Base-by-base conservation (phyloP, 2,329 filamentous ascomycete species). In the Nemania serpens region DNA sequence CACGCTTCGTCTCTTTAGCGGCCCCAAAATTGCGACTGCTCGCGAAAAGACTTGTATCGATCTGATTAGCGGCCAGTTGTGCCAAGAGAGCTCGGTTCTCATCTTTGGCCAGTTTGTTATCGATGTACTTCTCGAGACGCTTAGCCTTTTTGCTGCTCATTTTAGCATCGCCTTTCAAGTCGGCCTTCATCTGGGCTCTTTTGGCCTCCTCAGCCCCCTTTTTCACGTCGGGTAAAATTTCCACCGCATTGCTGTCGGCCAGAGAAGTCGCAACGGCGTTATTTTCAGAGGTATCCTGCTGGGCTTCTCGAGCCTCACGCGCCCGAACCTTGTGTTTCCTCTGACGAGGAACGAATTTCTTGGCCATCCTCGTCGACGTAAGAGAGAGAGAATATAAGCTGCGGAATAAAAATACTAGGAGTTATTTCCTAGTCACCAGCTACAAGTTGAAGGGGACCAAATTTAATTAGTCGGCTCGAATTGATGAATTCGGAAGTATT, bases 61-160 rank as follows among this genome's bases (percentile, higher is more conserved):
- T 85, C 71, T 90, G 93, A 56, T 86, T 83, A 62, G 86, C 82
- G 17, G 91, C 91, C 25, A 99, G 82, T 73, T 95, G 93, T 72
- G 91, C 90, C 69, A 98, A 82, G 33, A 99, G 80, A 58, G 88
- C 90, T 29, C 91, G 82, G 70, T 91, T 96, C 75, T 98, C 94
- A 73, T 99, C 95, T 75, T 96, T 97, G 75, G 88, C 91, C 47
- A 99, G 81, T 82, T 99, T 99, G 60, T 85, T 95, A 70, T 98
- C 93, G 66, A 89, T 87, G 72, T 88, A 89, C 71, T 89, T 89
- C 64, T 88, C 86, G 41, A 89, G 72, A 1, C 87, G 81, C 76
- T 89, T 88, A 5, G 86, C 84, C 73, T 89, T 89, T 71, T 89
- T 88, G 61, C 84, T 79, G 70, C 80, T 87, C 72, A 88, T 79